phyloP scores from a whole-genome alignment of 768 basidiomycete genomes.

The Exsudoporus frostii region DNA sequence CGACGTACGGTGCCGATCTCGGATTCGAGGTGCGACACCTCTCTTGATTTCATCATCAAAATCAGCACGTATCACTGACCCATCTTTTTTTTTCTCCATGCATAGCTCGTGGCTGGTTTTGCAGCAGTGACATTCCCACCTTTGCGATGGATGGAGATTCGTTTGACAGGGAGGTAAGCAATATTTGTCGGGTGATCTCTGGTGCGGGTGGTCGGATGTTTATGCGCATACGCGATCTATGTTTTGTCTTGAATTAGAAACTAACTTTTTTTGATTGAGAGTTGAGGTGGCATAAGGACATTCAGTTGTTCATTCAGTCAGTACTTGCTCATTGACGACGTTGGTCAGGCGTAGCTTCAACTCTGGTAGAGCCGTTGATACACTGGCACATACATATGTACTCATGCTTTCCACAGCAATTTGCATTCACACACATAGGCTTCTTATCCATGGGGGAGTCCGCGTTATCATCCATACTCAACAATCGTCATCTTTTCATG shows the following conservation, averaged over 20 bases:
- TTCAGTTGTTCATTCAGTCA: not conserved
- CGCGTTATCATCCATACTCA: too few relatives aligned
- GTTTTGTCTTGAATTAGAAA: not conserved
- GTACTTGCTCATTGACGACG: not conserved
- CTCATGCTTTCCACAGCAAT: not conserved
- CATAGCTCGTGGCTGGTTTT: slow-evolving; percentile 43
- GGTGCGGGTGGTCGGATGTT: not conserved
- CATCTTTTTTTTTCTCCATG: not conserved
- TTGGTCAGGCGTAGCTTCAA: not conserved
- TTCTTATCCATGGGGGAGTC: too few relatives aligned
- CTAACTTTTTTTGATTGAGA: slow-evolving; percentile 24
- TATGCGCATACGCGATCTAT: not conserved
- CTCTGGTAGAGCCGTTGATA: too few relatives aligned
- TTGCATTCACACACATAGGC: too few relatives aligned
- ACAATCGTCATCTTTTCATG: too few relatives aligned
- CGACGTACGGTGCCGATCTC: slow-evolving; percentile 44
- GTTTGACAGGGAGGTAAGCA: slow-evolving; percentile 36
- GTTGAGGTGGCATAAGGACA: too few relatives aligned
- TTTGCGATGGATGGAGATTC: slow-evolving; percentile 49
- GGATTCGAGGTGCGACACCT: slow-evolving; percentile 45
- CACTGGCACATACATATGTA: not conserved
- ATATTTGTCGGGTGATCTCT: not conserved
- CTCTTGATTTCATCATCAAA: not conserved
- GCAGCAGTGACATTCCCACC: slow-evolving; percentile 45
- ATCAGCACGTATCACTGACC: not conserved